Percentiles rank a stretch among this genome's conserved stretches.
Conservation (phyloP, 345 rosid genomes). For the Turnera subulata region DNA sequence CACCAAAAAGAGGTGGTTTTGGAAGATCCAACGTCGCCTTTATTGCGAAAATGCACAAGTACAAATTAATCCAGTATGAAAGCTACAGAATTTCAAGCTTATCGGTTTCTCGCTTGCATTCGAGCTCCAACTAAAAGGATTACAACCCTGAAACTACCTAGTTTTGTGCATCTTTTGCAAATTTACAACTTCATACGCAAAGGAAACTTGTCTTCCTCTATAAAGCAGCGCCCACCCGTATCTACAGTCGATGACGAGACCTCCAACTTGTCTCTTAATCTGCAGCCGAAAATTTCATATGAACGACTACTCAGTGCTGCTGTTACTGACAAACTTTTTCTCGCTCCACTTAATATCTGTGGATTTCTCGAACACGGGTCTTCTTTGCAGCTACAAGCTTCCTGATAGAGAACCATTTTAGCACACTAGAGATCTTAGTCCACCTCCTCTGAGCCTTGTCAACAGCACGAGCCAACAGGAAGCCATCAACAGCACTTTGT, state of each 20-base stretch:
- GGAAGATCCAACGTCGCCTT: slow-evolving; percentile 3
- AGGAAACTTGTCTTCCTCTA: not conserved
- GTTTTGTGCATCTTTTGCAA: too few relatives aligned
- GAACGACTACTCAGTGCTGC: slow-evolving; percentile 7
- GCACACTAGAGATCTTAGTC: slow-evolving; percentile 75
- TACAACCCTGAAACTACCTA: slow-evolving; percentile 8
- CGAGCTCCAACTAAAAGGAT: slow-evolving; percentile 15
- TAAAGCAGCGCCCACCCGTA: not conserved
- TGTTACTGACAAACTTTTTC: not conserved
- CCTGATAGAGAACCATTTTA: slow-evolving; percentile 71
- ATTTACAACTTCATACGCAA: too few relatives aligned
- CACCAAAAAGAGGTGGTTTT: too few relatives aligned
- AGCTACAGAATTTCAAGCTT: slow-evolving; percentile 14
- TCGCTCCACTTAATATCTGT: slow-evolving; percentile 27
- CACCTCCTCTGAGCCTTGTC: slow-evolving; percentile 78
- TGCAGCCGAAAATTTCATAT: slow-evolving; percentile 20
- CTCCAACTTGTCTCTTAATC: slow-evolving; percentile 15
- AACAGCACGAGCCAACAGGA: slow-evolving; percentile 40
- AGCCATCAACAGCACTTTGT: slow-evolving; percentile 54
- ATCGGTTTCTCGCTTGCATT: not conserved
- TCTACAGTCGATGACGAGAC: slow-evolving; percentile 8
- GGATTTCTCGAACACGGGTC: slow-evolving; percentile 25
- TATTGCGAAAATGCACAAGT: slow-evolving; percentile 2
- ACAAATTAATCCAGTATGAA: slow-evolving; percentile 2
- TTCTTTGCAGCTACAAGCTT: slow-evolving; percentile 44